Percentiles rank a stretch among this genome's conserved stretches.
These are phyloP conservation scores for Physcomitrellopsis africana DNA, from an alignment of 225 moss, liverwort and hornwort species.

Conservation along the genomic window DNA sequence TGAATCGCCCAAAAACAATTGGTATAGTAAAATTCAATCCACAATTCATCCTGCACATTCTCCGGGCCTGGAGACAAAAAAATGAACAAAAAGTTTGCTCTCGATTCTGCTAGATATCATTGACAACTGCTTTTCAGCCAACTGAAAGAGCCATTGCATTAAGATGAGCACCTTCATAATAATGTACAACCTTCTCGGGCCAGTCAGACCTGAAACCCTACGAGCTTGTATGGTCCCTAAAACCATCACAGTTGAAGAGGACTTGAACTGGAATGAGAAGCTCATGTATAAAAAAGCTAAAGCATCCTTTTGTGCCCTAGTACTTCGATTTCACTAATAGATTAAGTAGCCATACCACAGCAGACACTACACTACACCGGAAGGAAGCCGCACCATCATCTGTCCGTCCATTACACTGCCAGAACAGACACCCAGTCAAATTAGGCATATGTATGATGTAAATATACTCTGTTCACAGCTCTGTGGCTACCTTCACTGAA, in stretches of 20 bases:
- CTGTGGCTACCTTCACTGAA: background rate
- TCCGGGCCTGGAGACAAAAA: background rate
- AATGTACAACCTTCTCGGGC: slow-evolving; percentile 17
- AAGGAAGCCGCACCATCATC: slow-evolving; percentile 84
- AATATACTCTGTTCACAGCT: background rate
- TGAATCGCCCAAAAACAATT: background rate
- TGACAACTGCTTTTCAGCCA: slow-evolving; percentile 21
- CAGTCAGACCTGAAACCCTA: slow-evolving; percentile 1
- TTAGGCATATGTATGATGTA: background rate
- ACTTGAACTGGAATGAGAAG: slow-evolving; percentile 24
- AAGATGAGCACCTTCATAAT: slow-evolving; percentile 23
- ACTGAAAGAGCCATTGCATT: slow-evolving; percentile 25
- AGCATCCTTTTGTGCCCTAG: slow-evolving; percentile 20
- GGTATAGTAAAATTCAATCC: background rate
- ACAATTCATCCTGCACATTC: background rate
- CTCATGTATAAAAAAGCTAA: slow-evolving; percentile 2
- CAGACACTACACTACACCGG: slow-evolving; percentile 62
- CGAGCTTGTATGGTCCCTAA: slow-evolving; percentile 16
- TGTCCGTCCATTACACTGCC: slow-evolving; percentile 74
- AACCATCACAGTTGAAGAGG: background rate
- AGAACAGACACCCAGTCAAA: slow-evolving; percentile 11
- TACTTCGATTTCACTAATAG: slow-evolving; percentile 12
- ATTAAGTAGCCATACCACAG: background rate
- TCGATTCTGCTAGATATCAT: slow-evolving; percentile 20
- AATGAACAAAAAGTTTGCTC: background rate